Conservation (phyloP, 2,329 filamentous ascomycete species). For the Pyricularia pennisetigena region DNA sequence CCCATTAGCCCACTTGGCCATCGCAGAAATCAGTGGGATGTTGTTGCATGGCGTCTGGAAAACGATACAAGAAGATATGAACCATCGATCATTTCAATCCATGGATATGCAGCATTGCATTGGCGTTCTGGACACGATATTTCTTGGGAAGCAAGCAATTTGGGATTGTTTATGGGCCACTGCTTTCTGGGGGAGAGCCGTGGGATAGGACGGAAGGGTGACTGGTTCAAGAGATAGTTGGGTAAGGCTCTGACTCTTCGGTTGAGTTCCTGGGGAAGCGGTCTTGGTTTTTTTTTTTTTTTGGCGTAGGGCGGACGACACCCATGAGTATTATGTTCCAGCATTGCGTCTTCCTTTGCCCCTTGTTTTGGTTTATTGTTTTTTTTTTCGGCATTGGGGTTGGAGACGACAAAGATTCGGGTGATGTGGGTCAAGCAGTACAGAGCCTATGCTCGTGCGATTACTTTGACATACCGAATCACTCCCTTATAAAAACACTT, state of each 20-base stretch:
- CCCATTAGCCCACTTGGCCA: not conserved
- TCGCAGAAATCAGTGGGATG: not conserved
- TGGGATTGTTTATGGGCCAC: not conserved
- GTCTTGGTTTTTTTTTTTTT: not conserved
- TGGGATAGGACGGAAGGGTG: not conserved
- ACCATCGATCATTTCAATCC: not conserved
- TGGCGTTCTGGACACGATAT: constrained; percentile 6
- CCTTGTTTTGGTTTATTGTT: not conserved
- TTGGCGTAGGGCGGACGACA: not conserved
- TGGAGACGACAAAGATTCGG: not conserved
- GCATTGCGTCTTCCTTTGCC: not conserved
- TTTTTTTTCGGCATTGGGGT: not conserved
- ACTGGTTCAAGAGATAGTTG: not conserved
- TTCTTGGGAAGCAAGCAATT: not conserved
- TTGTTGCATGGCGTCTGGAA: not conserved
- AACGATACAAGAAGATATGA: not conserved
- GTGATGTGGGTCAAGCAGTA: not conserved
- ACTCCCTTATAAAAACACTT: not conserved
- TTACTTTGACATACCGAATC: not conserved
- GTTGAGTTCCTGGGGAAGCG: not conserved
- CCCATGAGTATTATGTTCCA: constrained; percentile 12
- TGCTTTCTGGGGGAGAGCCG: not conserved
- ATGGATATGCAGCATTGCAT: constrained; percentile 7
- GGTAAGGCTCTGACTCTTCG: not conserved
- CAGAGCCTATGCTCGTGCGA: not conserved